A percentile compares a stretch with the other conserved stretches of the same genome.
Conservation (phyloP, 2,329 filamentous ascomycete species). For the Hymenoscyphus infarciens region DNA sequence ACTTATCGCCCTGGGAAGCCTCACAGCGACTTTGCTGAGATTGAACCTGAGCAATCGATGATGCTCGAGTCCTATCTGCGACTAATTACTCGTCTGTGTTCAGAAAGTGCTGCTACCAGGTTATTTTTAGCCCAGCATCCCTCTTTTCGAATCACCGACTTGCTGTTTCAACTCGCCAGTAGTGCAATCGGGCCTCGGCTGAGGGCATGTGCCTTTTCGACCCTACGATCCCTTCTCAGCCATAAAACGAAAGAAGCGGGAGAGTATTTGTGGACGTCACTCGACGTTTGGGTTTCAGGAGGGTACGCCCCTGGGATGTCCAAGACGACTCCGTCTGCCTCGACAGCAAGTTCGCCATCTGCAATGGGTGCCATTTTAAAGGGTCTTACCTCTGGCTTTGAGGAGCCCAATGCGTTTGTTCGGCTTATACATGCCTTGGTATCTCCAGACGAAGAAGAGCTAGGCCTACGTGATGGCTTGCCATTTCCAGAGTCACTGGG, state of each 20-base stretch:
- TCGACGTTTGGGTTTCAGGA: conserved; percentile 78
- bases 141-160: conserved; percentile 65
- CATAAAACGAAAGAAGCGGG: conserved; percentile 67
- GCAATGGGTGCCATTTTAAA: conserved; percentile 65
- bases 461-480: conserved; percentile 66
- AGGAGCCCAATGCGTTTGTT: conserved; percentile 82
- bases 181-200: conserved; percentile 73
- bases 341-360: conserved; percentile 26
- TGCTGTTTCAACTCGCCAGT: conserved; percentile 75
- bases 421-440: conserved; percentile 71
- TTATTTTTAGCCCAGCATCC: conserved; percentile 66
- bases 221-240: conserved; percentile 70
- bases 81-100: conserved; percentile 76
- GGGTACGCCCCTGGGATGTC: conserved; percentile 46
- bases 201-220: conserved; percentile 78
- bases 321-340: conserved; percentile 34
- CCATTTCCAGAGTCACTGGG: conserved; percentile 87
- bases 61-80: conserved; percentile 95
- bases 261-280: conserved; percentile 70
- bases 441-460: conserved; percentile 58
- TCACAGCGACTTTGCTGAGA: conserved; percentile 65
- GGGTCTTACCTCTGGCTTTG: conserved; percentile 73
- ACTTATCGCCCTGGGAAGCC: conserved; percentile 58
- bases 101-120: conserved; percentile 69
- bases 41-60: conserved; percentile 87